Base-by-base conservation (phyloP, 495 filamentous ascomycete species). In the Articulospora tetracladia region DNA sequence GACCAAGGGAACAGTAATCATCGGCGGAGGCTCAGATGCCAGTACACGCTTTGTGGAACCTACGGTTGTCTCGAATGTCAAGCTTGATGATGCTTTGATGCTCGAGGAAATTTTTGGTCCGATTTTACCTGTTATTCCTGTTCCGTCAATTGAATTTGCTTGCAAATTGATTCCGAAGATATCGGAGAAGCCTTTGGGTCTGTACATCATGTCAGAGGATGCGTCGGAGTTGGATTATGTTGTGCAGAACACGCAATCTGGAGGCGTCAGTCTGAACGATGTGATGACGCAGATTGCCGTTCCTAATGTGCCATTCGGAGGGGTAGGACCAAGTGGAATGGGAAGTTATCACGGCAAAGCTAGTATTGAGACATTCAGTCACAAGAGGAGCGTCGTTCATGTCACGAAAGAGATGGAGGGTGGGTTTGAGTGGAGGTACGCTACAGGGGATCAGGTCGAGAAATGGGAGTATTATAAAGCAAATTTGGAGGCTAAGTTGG, bases 301-400 rank as follows among this genome's bases (percentile, higher is more conserved):
- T 62, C 81, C 82, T 11, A 86, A 79, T n/a, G 70, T 89, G 22
- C 69, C 83, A 44, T 90, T 91, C 67, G 88, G 88, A 53, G 87
- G 87, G 62, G 83, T 91, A 25, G 88, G 88, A 34, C 78, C 85
- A 58, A 83, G 78, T 62, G 88, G 88, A 52, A 70, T 77, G 51
- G 88, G 88, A 46, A 73, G 78, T 22, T 91, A 90, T 71, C 78
- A 85, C 54, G 88, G 88, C 59, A 78, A 76, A 65, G 73, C 81
- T 47, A 82, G 79, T 57, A 88, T 90, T 68, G 85, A 90, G 49
- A 77, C 75, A 60, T 92, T 88, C 72, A 77, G 74, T 26, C 53
- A 56, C 24, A 4, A 27, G 20, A 3, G 24, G 39, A 47, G 6
- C 4, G 41, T 47, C 17, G 6, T 23, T 3, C 15, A n/a, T 6